Conservation (phyloP, 2,329 filamentous ascomycete genomes). For the Calonectria multiphialidica region DNA sequence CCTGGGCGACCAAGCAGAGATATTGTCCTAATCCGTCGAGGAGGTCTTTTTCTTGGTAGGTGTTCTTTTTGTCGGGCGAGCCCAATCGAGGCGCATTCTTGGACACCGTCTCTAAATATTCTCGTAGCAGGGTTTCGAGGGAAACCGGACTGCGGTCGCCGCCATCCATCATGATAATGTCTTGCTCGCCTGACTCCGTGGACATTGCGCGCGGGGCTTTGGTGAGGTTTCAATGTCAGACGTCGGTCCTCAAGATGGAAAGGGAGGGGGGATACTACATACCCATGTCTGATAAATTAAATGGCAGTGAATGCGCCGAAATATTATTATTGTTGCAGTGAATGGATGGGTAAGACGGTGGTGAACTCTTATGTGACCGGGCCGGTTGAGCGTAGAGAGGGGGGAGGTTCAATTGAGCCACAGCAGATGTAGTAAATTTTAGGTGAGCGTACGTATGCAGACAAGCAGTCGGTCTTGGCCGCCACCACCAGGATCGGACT, state of each 20-base stretch:
- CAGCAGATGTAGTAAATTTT: not conserved
- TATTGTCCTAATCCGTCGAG: constrained; percentile 1
- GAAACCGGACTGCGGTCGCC: not conserved
- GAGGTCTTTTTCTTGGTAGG: not conserved
- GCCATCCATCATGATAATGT: not conserved
- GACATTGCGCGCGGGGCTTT: not conserved
- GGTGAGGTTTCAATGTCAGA: not conserved
- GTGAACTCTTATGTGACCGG: not conserved
- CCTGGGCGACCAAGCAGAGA: not conserved
- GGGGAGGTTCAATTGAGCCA: not conserved
- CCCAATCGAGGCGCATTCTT: not conserved
- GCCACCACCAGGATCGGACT: not conserved
- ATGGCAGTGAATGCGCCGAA: too few relatives aligned
- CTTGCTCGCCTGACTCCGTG: not conserved
- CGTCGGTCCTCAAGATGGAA: not conserved
- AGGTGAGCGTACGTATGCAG: constrained; percentile 1
- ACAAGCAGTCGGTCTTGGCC: not conserved
- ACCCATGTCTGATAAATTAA: not conserved
- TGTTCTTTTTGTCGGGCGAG: not conserved
- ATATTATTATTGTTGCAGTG: not conserved
- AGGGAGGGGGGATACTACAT: not conserved
- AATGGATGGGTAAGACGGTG: not conserved
- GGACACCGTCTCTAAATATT: not conserved
- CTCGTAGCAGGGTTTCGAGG: not conserved
- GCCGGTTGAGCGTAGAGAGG: not conserved